A percentile compares a stretch with the other conserved stretches of the same genome.
phyloP scores from a whole-genome alignment of 192 early-diverging fungal genomes.

The Spizellomyces punctatus region DNA sequence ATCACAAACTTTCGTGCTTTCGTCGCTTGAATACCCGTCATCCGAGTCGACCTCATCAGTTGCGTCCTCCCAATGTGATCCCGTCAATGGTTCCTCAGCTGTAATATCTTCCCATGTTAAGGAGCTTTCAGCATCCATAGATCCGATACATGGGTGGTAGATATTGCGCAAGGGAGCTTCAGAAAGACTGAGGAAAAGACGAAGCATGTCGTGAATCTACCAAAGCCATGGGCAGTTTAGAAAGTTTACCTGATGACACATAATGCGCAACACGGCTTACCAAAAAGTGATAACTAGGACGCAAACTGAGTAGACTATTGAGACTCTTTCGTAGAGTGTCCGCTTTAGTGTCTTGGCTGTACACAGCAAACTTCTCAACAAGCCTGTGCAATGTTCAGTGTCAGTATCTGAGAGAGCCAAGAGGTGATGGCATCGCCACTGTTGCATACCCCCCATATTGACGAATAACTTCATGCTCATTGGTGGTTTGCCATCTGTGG shows the following conservation, averaged over 20 bases:
- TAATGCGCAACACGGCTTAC: background rate
- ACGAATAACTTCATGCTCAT: slow-evolving; percentile 21
- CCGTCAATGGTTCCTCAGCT: slow-evolving; percentile 21
- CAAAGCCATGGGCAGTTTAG: background rate
- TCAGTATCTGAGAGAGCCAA: background rate
- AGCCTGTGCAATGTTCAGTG: slow-evolving; percentile 8
- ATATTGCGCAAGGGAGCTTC: background rate
- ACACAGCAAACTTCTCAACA: slow-evolving; percentile 26
- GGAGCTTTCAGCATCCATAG: background rate
- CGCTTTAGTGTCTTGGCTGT: slow-evolving; percentile 12
- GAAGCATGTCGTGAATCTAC: slow-evolving; percentile 22
- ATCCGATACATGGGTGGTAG: background rate
- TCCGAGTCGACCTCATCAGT: background rate
- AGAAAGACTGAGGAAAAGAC: slow-evolving; percentile 11
- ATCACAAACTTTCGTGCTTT: background rate
- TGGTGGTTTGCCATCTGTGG: slow-evolving; percentile 23
- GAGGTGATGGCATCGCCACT: background rate
- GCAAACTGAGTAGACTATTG: background rate
- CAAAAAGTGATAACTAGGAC: background rate
- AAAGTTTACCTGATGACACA: background rate
- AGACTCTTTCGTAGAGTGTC: background rate
- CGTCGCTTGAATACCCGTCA: background rate
- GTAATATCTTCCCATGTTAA: slow-evolving; percentile 19
- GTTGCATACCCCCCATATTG: slow-evolving; percentile 9
- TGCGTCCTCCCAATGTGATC: slow-evolving; percentile 15